Base-by-base conservation (phyloP, 208 protist genomes). In the Leptomonas pyrrhocoris region DNA sequence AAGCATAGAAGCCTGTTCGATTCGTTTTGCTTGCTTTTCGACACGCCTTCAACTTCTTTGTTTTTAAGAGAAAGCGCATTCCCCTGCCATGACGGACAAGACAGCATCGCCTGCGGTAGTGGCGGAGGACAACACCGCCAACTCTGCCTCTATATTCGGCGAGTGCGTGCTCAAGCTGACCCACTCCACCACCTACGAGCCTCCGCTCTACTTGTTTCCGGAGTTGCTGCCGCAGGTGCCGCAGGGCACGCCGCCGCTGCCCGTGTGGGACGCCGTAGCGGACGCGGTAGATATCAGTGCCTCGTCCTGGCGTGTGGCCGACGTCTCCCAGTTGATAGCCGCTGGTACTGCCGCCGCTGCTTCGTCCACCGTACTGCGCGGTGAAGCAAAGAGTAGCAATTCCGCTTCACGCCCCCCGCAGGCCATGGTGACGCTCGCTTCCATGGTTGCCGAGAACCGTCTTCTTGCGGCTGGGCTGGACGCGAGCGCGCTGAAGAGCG, bases 161-260 rank as follows among this genome's bases (percentile, higher is more conserved):
- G 80, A 92, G 54, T 96, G 89, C 62, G 69, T 74, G 30, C 51
- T 96, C 25, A 74, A 63, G 27, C 77, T 96, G 23, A 76, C 68
- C 9, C 87, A 80, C 42, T 38, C 81, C 11, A 85, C 83, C 16
- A 83, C 77, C 28, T 96, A 94, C 60, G 88, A 96, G 79, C 92
- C 92, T 1, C 92, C 92, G 38, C 72, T 94, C 49, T 96, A 96
- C 69, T 80, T 96, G 3, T 94, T 94, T 56, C 92, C 86, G 2
- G 87, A 96, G 73, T 63, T 96, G 53, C 76, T 96, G 38, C 80
- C 82, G 51, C 75, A 75, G 60, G 92, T 93, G 2, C 84, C 87
- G 25, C 78, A 93, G 64, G 85, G 84, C 19, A 87, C 81, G 8
- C 65, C 86, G 7, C 80, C 83, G 25, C 36, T 89, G 12, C 71